Evolutionary conservation across 306 rosid species (phyloP).

Genomic region (Cyamopsis tetragonoloba): DNA sequence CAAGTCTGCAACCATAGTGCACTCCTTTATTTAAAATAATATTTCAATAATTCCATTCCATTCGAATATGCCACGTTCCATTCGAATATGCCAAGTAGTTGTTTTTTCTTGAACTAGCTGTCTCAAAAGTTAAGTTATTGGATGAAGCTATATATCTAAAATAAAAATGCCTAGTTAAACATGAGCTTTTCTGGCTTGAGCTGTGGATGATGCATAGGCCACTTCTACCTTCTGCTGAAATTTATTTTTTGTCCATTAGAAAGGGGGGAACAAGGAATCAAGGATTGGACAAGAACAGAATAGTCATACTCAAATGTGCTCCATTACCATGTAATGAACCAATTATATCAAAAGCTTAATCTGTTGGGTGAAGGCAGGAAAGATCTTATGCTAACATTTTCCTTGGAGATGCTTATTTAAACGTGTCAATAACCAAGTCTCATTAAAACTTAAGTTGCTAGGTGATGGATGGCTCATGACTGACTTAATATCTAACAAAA

Average conservation of each 20-base stretch:
- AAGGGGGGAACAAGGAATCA: neutral
- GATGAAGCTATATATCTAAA: neutral
- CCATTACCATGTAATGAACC: too few relatives aligned
- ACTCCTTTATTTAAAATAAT: too few relatives aligned
- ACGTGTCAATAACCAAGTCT: neutral
- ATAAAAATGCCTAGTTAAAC: neutral
- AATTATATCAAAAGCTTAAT: too few relatives aligned
- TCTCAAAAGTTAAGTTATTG: neutral
- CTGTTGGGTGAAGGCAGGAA: too few relatives aligned
- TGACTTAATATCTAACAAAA: neutral
- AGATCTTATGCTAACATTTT: too few relatives aligned
- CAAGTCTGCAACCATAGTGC: too few relatives aligned
- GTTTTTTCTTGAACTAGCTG: neutral
- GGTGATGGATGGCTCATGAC: neutral
- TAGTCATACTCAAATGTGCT: too few relatives aligned
- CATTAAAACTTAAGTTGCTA: neutral
- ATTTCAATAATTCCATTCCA: too few relatives aligned
- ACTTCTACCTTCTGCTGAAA: neutral
- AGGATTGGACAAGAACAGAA: too few relatives aligned
- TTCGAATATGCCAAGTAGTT: too few relatives aligned
- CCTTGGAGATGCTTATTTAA: neutral
- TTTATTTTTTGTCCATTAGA: neutral
- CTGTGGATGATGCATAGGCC: neutral
- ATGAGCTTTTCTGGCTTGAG: neutral
- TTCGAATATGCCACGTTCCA: too few relatives aligned